Percentiles rank a stretch among this genome's conserved stretches.
Evolutionary conservation across 345 rosid species (phyloP).

Genomic region (Eutrema heterophyllum): DNA sequence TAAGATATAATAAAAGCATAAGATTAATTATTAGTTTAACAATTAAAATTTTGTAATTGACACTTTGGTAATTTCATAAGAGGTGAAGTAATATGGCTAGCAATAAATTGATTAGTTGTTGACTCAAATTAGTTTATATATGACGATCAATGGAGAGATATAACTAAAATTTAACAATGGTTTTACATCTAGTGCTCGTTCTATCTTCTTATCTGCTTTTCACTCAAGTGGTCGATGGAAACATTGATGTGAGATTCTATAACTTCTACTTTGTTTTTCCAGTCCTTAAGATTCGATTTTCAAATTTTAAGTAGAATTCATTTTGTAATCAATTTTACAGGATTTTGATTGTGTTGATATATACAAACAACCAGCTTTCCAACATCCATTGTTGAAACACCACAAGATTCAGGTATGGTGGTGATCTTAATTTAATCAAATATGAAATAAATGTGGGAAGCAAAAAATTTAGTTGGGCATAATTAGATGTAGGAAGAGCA

Average conservation of each 20-base stretch:
- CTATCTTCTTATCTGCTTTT: neutral
- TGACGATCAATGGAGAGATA: neutral
- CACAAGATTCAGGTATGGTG: constrained; percentile 15
- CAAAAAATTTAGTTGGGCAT: too few relatives aligned
- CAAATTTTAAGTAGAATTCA: neutral
- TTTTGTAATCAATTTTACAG: neutral
- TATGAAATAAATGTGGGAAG: neutral
- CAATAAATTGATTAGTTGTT: neutral
- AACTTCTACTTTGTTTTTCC: neutral
- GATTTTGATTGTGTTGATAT: constrained; percentile 21
- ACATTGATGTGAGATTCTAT: neutral
- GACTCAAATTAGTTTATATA: neutral
- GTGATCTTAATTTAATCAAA: neutral
- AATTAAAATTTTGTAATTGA: too few relatives aligned
- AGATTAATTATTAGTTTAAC: too few relatives aligned
- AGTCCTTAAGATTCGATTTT: neutral
- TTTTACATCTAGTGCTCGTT: neutral
- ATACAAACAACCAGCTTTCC: constrained; percentile 21
- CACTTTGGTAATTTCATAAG: too few relatives aligned
- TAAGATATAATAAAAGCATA: too few relatives aligned
- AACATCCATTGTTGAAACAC: constrained; percentile 10
- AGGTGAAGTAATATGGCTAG: too few relatives aligned
- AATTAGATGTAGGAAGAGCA: neutral
- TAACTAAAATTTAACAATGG: neutral
- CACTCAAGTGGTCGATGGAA: neutral